Evolutionary conservation across 441 rosid genomes (phyloP).

Genomic region (Kokia cookei): DNA sequence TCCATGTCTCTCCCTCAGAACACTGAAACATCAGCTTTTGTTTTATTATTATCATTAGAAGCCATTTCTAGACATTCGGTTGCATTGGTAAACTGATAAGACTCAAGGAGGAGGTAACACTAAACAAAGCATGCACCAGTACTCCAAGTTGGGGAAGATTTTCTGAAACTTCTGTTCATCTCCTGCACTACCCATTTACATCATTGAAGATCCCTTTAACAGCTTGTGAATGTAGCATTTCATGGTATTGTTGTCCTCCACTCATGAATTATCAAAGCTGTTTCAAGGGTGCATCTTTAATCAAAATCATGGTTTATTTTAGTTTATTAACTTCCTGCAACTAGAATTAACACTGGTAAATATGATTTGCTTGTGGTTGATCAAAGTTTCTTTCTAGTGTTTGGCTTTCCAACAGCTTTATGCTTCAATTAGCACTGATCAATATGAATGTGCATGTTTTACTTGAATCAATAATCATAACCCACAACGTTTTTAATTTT

Average conservation of each 20-base stretch:
- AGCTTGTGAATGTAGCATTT: not conserved
- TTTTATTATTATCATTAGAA: not conserved
- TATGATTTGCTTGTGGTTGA: too few species aligned
- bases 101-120: not conserved
- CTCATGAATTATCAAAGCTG: not conserved
- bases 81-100: not conserved
- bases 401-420: too few species aligned
- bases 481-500: too few species aligned
- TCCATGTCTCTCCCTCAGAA: not conserved
- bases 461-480: too few species aligned
- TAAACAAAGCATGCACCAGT: not conserved
- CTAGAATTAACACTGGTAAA: too few species aligned
- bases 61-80: not conserved
- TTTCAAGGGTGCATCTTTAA: not conserved
- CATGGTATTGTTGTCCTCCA: not conserved
- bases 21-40: not conserved
- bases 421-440: too few species aligned
- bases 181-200: not conserved
- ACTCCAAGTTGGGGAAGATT: not conserved
- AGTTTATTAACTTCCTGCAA: too few species aligned
- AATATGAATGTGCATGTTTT: too few species aligned
- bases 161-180: not conserved
- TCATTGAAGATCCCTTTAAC: not conserved
- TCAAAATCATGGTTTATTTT: too few species aligned
- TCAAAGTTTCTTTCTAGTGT: too few species aligned